A percentile compares a stretch with the other conserved stretches of the same genome.
Conservation (phyloP, 306 rosid genomes). For the Acacia crassicarpa region DNA sequence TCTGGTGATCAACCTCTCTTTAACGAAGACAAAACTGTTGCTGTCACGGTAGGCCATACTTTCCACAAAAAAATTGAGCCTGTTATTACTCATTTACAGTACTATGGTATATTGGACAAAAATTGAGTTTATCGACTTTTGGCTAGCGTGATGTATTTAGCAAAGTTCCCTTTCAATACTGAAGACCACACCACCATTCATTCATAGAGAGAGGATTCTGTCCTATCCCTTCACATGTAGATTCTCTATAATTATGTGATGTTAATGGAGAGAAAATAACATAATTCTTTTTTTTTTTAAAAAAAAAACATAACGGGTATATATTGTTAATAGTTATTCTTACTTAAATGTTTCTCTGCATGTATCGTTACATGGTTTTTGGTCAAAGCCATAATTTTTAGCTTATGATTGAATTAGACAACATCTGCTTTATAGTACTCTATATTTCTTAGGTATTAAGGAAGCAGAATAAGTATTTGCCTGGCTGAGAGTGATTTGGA, state of each 20-base stretch:
- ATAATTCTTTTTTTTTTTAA: background rate
- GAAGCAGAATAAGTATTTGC: background rate
- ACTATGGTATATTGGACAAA: background rate
- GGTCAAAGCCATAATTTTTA: background rate
- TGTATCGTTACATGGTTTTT: background rate
- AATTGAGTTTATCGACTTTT: slow-evolving; percentile 13
- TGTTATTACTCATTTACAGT: background rate
- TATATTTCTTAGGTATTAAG: background rate
- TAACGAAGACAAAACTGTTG: slow-evolving; percentile 80
- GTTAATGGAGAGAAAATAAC: background rate
- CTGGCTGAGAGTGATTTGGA: background rate
- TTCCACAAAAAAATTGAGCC: background rate
- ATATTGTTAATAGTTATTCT: background rate
- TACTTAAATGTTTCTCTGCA: background rate
- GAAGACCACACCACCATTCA: background rate
- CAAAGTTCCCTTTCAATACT: background rate
- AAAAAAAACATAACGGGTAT: background rate
- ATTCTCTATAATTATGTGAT: background rate
- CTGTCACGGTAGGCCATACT: slow-evolving; percentile 66
- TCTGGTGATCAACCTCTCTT: slow-evolving; percentile 99
- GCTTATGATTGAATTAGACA: background rate
- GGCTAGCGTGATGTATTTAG: background rate
- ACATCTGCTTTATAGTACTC: background rate
- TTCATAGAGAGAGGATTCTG: background rate
- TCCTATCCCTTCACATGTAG: background rate